Percentiles rank a stretch among this genome's conserved stretches.
Evolutionary conservation across 768 basidiomycete species (phyloP).

Genomic region (Royoungia palumana): DNA sequence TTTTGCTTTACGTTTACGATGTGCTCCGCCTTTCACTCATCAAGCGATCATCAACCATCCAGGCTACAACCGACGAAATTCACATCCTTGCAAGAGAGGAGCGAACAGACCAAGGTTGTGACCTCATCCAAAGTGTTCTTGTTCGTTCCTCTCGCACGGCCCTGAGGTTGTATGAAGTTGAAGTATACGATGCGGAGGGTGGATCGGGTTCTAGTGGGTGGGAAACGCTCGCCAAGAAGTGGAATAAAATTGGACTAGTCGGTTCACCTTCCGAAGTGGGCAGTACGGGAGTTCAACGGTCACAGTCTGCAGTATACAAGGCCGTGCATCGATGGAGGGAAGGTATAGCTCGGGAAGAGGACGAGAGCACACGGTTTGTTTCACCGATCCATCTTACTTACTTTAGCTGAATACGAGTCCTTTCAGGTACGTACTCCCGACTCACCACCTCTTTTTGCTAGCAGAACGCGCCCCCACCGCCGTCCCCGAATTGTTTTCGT

Average conservation of each 20-base stretch:
- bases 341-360: slow-evolving; percentile 69
- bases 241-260: slow-evolving; percentile 64
- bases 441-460: slow-evolving; percentile 69
- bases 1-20: slow-evolving; percentile 89
- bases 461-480: slow-evolving; percentile 71
- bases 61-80: slow-evolving; percentile 18
- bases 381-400: not conserved
- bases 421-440: slow-evolving; percentile 67
- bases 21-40: slow-evolving; percentile 83
- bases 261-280: slow-evolving; percentile 19
- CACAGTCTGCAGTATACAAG: slow-evolving; percentile 63
- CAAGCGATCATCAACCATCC: slow-evolving; percentile 49
- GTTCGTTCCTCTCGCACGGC: slow-evolving; percentile 73
- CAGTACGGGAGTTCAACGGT: slow-evolving; percentile 34
- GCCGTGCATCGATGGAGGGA: slow-evolving; percentile 85
- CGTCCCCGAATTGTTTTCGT: slow-evolving; percentile 55
- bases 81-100: not conserved
- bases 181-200: slow-evolving; percentile 61
- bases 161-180: slow-evolving; percentile 64
- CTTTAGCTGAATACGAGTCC: not conserved
- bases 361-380: slow-evolving; percentile 77
- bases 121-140: slow-evolving; percentile 62
- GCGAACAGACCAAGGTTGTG: slow-evolving; percentile 27
- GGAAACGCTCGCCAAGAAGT: slow-evolving; percentile 74
- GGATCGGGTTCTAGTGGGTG: slow-evolving; percentile 73